Conservation (phyloP, 139 green algal genomes). For the Asterochloris sp. region DNA sequence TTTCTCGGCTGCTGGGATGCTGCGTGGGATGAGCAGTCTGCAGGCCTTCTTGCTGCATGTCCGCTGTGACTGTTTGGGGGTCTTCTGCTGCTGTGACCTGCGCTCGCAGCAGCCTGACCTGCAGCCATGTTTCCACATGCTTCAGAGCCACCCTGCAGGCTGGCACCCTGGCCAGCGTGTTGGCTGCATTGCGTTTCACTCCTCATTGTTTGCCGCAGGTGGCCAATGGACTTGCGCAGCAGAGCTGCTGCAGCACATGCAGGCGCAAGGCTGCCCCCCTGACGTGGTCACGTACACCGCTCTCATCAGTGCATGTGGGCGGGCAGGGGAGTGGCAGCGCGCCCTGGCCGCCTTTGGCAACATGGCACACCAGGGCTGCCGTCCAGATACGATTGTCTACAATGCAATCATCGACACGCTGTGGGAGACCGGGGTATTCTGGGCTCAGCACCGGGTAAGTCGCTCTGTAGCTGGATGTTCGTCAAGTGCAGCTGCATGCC, state of each 20-base stretch:
- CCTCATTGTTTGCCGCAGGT: constrained; percentile 27
- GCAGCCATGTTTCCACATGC: too few species aligned
- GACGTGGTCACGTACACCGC: constrained; percentile 87
- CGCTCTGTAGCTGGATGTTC: background rate
- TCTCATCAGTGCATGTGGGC: constrained; percentile 76
- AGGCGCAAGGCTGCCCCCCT: constrained; percentile 56
- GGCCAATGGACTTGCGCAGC: constrained; percentile 69
- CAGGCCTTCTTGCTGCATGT: too few species aligned
- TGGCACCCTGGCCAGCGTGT: too few species aligned
- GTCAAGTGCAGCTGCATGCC: too few species aligned
- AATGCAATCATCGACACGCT: constrained; percentile 82
- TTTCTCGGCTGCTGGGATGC: background rate
- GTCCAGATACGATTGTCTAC: constrained; percentile 79
- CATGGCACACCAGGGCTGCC: constrained; percentile 56
- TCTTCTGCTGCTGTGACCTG: too few species aligned
- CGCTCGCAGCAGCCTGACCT: too few species aligned
- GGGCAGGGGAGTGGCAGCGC: constrained; percentile 60
- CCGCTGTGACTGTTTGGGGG: too few species aligned
- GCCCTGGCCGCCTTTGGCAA: constrained; percentile 53
- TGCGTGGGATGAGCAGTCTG: background rate
- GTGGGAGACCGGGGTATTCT: constrained; percentile 79
- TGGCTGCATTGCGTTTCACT: too few species aligned
- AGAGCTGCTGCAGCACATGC: constrained; percentile 78
- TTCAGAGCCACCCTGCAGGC: too few species aligned
- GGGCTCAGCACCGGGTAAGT: constrained; percentile 58